A percentile compares a stretch with the other conserved stretches of the same genome.
Conservation (phyloP, 441 rosid genomes). For the Bocquillonia castaneifolia region DNA sequence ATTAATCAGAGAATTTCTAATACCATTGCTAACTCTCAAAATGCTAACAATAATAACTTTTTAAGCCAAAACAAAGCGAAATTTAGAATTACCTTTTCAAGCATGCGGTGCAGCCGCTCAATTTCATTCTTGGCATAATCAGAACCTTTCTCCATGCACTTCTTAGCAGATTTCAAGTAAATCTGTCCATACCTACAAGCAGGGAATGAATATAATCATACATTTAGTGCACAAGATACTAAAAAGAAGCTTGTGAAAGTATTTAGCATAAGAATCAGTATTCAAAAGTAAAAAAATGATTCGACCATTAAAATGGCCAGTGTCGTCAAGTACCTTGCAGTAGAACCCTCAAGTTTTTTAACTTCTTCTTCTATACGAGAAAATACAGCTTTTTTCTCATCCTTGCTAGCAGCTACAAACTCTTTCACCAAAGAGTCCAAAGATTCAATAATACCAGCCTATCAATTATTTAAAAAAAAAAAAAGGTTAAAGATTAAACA, state of each 20-base stretch:
- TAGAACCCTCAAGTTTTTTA: slow-evolving; percentile 60
- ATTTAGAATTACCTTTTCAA: slow-evolving; percentile 53
- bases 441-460: slow-evolving; percentile 87
- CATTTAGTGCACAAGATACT: neutral
- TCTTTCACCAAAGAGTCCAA: slow-evolving; percentile 75
- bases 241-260: too few relatives aligned
- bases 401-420: slow-evolving; percentile 62
- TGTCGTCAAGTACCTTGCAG: slow-evolving; percentile 41
- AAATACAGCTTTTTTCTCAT: slow-evolving; percentile 65
- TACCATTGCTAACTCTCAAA: neutral
- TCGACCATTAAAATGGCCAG: neutral
- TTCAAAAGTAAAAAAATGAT: neutral
- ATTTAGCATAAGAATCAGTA: too few relatives aligned
- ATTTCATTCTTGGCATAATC: slow-evolving; percentile 69
- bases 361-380: slow-evolving; percentile 70
- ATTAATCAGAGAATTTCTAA: neutral
- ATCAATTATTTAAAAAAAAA: slow-evolving; percentile 7
- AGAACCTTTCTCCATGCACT: slow-evolving; percentile 65
- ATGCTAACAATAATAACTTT: neutral
- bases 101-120: slow-evolving; percentile 75
- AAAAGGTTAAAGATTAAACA: neutral
- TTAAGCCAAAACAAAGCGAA: neutral
- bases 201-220: neutral
- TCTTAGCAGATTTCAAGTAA: slow-evolving; percentile 70
- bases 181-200: slow-evolving; percentile 60